Conservation (phyloP, 169 alveolate genomes). For the Besnoitia besnoiti region DNA sequence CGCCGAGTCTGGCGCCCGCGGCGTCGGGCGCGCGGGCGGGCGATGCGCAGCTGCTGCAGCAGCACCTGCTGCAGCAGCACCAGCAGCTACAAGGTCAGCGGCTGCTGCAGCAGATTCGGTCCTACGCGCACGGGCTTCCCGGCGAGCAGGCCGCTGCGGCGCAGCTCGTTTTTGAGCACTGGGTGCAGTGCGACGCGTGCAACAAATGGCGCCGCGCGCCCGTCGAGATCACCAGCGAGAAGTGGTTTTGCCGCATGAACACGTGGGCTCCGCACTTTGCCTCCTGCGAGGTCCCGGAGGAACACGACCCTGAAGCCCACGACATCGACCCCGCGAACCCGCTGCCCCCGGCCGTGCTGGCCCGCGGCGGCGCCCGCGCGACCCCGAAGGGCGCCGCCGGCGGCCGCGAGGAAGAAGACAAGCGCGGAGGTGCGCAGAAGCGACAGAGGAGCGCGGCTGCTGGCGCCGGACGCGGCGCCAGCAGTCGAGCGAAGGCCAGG, state of each 20-base stretch:
- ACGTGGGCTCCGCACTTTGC: slow-evolving; percentile 68
- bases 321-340: slow-evolving; percentile 24
- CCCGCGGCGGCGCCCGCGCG: slow-evolving; percentile 42
- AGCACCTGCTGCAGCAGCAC: slow-evolving; percentile 58
- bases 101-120: slow-evolving; percentile 55
- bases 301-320: slow-evolving; percentile 62
- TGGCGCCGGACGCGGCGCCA: slow-evolving; percentile 29
- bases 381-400: slow-evolving; percentile 26
- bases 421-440: slow-evolving; percentile 57
- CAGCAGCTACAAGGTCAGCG: slow-evolving; percentile 56
- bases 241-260: slow-evolving; percentile 66
- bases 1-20: slow-evolving; percentile 30
- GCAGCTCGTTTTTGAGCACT: slow-evolving; percentile 53
- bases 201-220: slow-evolving; percentile 68
- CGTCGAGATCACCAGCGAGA: slow-evolving; percentile 52
- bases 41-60: slow-evolving; percentile 59
- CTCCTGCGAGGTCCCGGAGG: slow-evolving; percentile 67
- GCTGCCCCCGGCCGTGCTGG: slow-evolving; percentile 18
- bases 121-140: slow-evolving; percentile 35
- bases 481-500: slow-evolving; percentile 2
- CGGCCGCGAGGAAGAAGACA: slow-evolving; percentile 45
- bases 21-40: slow-evolving; percentile 33
- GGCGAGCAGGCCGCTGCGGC: slow-evolving; percentile 6
- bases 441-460: slow-evolving; percentile 59
- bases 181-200: slow-evolving; percentile 70